Evolutionary conservation across 2,329 filamentous ascomycete genomes (phyloP), one percentile per base, ranked within the genome.

Genomic region (Fusarium napiforme): DNA sequence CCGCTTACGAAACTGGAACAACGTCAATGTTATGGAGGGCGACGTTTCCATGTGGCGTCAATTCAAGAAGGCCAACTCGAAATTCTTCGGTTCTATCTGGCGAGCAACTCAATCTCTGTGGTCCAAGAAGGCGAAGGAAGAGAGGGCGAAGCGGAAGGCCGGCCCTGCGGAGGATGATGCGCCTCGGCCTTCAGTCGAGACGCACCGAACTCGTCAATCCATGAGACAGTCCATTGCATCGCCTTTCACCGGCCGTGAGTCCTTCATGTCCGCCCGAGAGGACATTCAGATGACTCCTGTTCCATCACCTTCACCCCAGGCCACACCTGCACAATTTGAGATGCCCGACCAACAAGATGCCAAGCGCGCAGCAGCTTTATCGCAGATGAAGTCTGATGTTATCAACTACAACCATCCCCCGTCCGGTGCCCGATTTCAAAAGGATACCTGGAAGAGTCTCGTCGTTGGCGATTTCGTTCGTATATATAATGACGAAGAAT

Each of bases 231-330:
- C 83, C 21, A 69, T 85, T 32, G 75, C 85, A 85, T 73, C 89
- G 87, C 75, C 85, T 81, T 74, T 96, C 64, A 84, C 81, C 5
- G 86, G 87, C 28, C 87, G 86, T 49, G 82, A 85, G 6, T 90
- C 88, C 0, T 87, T 86, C 68, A 78, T 83, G 26, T 90, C 90
- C 3, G 86, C 86, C 26, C 85, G 85, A 42, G 91, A 93, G 66
- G 93, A 93, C 32, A 97, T 99, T 60, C 95, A 96, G 79, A 97
- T 99, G 95, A 98, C 95, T 0, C 95, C 96, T 2, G 95, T 99
- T 23, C 91, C 93, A 5, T 98, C 95, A 4, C 95, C 94, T 9
- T 85, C 91, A 4, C 91, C 91, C 4, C 79, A 84, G 75, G 60
- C 71, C 50, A 72, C 70, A 32, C 71, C 71, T 40, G 73, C 80